Evolutionary conservation across 148 eudicot species (phyloP).

Genomic region (Linanthus parryae): DNA sequence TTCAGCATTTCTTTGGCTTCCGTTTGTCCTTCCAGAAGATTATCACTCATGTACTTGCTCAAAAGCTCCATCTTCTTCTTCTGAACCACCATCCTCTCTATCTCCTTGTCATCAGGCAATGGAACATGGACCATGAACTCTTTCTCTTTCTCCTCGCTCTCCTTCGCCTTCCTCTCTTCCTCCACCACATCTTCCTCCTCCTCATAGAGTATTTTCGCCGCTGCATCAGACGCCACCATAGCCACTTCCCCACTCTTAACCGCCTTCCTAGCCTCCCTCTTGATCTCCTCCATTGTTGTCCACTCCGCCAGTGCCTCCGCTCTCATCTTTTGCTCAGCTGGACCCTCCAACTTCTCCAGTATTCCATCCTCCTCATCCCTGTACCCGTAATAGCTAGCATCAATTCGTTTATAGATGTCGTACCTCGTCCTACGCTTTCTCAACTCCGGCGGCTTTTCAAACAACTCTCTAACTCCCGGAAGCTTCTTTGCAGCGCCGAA

Average conservation of each 20-base stretch:
- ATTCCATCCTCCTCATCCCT: conserved; percentile 94
- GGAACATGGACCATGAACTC: conserved; percentile 96
- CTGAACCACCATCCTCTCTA: conserved; percentile 84
- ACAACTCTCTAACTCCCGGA: conserved; percentile 80
- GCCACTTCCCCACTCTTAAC: conserved; percentile 87
- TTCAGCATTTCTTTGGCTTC: conserved; percentile 91
- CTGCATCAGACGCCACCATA: conserved; percentile 22
- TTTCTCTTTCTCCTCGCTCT: conserved; percentile 39
- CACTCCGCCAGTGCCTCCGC: conserved; percentile 61
- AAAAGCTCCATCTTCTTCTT: conserved; percentile 93
- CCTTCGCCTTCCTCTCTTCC: conserved; percentile 34
- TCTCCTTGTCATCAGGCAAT: conserved; percentile 87
- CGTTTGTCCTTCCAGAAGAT: conserved; percentile 66
- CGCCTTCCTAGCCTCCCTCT: conserved; percentile 73
- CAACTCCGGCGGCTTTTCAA: conserved; percentile 91
- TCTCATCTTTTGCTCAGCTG: conserved; percentile 73
- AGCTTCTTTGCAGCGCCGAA: conserved; percentile 95
- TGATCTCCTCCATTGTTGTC: conserved; percentile 79
- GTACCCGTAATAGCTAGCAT: conserved; percentile 88
- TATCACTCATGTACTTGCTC: conserved; percentile 71
- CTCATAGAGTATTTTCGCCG: conserved; percentile 43
- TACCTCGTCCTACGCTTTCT: conserved; percentile 83
- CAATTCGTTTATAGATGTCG: conserved; percentile 79
- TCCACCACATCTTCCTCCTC: conserved; percentile 85
- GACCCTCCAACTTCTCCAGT: conserved; percentile 62